Conservation (phyloP, 805 yeast species). For the Candida dajiaensis region DNA sequence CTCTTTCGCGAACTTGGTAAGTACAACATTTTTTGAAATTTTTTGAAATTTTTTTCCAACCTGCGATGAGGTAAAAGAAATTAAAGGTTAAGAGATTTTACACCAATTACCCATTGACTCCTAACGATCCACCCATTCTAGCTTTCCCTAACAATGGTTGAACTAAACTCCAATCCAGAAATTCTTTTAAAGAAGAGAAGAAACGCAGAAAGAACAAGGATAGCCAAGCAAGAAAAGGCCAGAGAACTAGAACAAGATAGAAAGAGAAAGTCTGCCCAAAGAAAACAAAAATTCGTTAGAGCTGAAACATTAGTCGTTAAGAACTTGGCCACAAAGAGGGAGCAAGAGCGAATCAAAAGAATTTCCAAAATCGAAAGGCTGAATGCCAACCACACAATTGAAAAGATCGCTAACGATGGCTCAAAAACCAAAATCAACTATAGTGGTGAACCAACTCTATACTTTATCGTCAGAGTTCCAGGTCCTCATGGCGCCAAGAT, state of each 20-base stretch:
- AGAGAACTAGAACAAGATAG: slow-evolving; percentile 42
- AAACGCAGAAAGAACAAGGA: slow-evolving; percentile 65
- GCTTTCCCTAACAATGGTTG: slow-evolving; percentile 14
- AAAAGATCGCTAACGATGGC: slow-evolving; percentile 27
- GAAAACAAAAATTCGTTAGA: slow-evolving; percentile 54
- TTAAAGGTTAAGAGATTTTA: neutral
- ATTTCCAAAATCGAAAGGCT: slow-evolving; percentile 46
- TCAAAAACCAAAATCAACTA: slow-evolving; percentile 29
- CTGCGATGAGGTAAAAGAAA: neutral
- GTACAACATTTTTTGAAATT: neutral
- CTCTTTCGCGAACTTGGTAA: neutral
- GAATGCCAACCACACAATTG: slow-evolving; percentile 25
- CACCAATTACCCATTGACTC: neutral
- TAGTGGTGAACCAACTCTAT: slow-evolving; percentile 42
- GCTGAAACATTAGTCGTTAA: slow-evolving; percentile 70
- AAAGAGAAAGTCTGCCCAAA: slow-evolving; percentile 36
- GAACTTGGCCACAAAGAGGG: slow-evolving; percentile 59
- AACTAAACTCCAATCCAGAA: slow-evolving; percentile 68
- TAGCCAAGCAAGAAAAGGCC: slow-evolving; percentile 67
- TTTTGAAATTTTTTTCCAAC: neutral
- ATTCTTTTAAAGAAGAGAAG: slow-evolving; percentile 73
- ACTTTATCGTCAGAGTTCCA: slow-evolving; percentile 62
- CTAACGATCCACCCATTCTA: neutral
- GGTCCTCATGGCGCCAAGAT: slow-evolving; percentile 61
- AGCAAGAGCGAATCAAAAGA: slow-evolving; percentile 60